Evolutionary conservation across 2,329 filamentous ascomycete species (phyloP), one percentile per base, ranked within the genome.

Genomic region (Arthrinium puccinioides): DNA sequence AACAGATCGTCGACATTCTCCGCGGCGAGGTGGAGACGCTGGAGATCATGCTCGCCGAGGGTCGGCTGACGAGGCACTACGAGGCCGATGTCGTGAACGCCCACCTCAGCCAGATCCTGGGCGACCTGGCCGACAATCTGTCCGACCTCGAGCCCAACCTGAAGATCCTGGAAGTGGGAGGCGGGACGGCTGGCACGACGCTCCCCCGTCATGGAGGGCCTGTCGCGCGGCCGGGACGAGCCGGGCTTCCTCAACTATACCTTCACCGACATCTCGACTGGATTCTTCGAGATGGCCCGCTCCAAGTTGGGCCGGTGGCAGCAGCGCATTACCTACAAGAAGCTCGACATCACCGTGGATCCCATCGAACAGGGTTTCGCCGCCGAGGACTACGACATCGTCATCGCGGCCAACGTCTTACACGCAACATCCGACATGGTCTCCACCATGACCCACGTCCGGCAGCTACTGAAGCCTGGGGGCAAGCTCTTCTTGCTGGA

Each of bases 251-350:
- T 34, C 5, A 39, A 29, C 11, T 69, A 61, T 41, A 61, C 58
- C 3, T 70, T 55, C 44, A 68, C 66, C 0, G 64, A 69, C 38
- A 57, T 65, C n/a, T 59, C 59, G 2, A 39, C 55, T 5, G 55
- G 51, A 16, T 63, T 62, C 50, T 63, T 68, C 26, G 55, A 59
- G n/a, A 45, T 53, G 6, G 60, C 57, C 2, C 43, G 51, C 39
- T 41, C 52, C 16, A 33, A 33, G 31, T 21, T 33, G 9, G 21
- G 9, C 20, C 31, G 6, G n/a, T 33, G 31, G 31, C 24, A 20
- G 6, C 20, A n/a, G 9, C 31, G 24, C 31, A 33, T 33, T 7
- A 33, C 31, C 5, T 33, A 23, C 20, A 15, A 24, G n/a, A 33
- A 33, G n/a, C 31, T 33, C 9, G 31, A 33, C n/a, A 33, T 33